Evolutionary conservation across 2,329 filamentous ascomycete genomes (phyloP).

Genomic region (Fusarium nanum): DNA sequence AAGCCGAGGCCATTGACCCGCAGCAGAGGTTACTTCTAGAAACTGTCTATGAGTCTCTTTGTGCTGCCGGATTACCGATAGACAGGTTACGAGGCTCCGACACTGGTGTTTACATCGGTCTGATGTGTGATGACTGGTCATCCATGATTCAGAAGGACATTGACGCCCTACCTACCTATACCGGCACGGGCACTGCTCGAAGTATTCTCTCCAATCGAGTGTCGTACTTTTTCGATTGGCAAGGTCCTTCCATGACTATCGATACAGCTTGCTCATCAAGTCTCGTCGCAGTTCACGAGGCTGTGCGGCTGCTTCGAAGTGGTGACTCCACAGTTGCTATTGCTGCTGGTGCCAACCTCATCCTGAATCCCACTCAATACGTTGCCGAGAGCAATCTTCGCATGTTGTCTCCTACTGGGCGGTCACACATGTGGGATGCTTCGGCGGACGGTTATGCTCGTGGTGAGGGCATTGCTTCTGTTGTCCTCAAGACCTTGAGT

Average conservation of each 20-base stretch:
- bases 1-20: constrained; percentile 11
- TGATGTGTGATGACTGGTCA: neutral
- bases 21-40: constrained; percentile 8
- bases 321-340: constrained; percentile 24
- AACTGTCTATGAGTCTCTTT: neutral
- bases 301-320: constrained; percentile 7
- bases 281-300: constrained; percentile 28
- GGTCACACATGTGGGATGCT: constrained; percentile 23
- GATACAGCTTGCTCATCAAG: constrained; percentile 15
- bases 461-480: constrained; percentile 23
- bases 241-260: neutral
- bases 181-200: neutral
- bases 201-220: constrained; percentile 2
- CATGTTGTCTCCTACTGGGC: constrained; percentile 13
- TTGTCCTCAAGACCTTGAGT: constrained; percentile 28
- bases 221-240: neutral
- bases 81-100: neutral
- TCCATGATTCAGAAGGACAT: neutral
- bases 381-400: constrained; percentile 13
- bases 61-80: neutral
- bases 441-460: constrained; percentile 28
- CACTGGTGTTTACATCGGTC: neutral
- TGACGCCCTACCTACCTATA: neutral
- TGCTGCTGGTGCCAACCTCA: constrained; percentile 20
- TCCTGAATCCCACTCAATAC: constrained; percentile 21